Evolutionary conservation across 164 flowering plant species (phyloP).

Genomic region (Sextonia rubra): DNA sequence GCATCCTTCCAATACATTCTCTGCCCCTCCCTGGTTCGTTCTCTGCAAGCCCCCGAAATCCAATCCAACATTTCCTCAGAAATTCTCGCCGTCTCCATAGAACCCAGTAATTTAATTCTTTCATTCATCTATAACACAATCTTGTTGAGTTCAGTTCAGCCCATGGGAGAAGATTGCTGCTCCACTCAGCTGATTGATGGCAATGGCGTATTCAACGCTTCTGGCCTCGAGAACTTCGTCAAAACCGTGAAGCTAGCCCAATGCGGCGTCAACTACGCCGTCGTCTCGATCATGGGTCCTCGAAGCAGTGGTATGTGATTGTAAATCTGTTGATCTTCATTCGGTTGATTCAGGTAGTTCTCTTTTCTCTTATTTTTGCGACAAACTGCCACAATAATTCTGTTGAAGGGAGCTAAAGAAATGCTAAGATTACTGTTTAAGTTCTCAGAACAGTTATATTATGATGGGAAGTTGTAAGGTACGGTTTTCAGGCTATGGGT

Average conservation of each 20-base stretch:
- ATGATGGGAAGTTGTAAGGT: not conserved
- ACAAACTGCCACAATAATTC: not conserved
- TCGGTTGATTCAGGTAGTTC: not conserved
- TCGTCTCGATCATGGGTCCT: constrained; percentile 70
- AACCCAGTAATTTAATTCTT: no score
- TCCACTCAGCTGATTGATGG: constrained; percentile 54
- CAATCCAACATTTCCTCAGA: no score
- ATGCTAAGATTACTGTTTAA: not conserved
- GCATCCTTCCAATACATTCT: no score
- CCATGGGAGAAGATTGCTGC: constrained; percentile 27
- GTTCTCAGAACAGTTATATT: not conserved
- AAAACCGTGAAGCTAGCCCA: constrained; percentile 30
- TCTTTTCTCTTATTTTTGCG: no score
- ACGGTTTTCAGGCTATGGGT: not conserved
- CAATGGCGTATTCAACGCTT: constrained; percentile 45
- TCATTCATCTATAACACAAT: no score
- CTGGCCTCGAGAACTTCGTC: constrained; percentile 41
- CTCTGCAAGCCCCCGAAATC: no score
- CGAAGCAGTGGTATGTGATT: constrained; percentile 40
- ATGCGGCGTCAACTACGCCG: constrained; percentile 62
- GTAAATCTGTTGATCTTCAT: not conserved
- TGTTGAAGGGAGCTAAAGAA: not conserved
- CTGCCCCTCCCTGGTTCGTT: no score
- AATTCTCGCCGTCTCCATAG: no score
- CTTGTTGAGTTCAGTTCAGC: no score